Conservation (phyloP, 495 filamentous ascomycete genomes). For the Acidiella bohemica region DNA sequence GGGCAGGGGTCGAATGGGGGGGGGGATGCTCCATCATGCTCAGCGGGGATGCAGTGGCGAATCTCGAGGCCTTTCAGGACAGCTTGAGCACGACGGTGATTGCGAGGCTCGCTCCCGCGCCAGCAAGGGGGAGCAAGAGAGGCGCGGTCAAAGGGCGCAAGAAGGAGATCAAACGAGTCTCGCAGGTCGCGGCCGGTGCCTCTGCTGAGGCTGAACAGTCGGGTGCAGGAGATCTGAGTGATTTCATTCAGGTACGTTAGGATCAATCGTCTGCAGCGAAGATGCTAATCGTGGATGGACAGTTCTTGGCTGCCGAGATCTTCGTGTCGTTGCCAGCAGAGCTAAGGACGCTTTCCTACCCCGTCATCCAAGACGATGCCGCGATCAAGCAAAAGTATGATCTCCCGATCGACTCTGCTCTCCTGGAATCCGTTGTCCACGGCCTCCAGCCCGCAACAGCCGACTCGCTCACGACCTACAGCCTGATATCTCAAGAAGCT, state of each 20-base stretch:
- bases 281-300: not conserved
- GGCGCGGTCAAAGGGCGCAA: slow-evolving; percentile 32
- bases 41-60: slow-evolving; percentile 35
- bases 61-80: slow-evolving; percentile 60
- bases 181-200: slow-evolving; percentile 9
- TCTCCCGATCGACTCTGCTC: slow-evolving; percentile 34
- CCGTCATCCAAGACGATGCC: slow-evolving; percentile 36
- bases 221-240: slow-evolving; percentile 54
- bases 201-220: slow-evolving; percentile 11
- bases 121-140: slow-evolving; percentile 26
- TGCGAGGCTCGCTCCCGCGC: slow-evolving; percentile 36
- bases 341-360: slow-evolving; percentile 49
- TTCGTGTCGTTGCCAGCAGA: slow-evolving; percentile 48
- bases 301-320: slow-evolving; percentile 59
- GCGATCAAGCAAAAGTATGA: slow-evolving; percentile 38
- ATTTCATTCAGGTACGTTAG: slow-evolving; percentile 50
- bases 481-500: slow-evolving; percentile 33
- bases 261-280: not conserved
- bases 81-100: slow-evolving; percentile 47
- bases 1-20: no score
- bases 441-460: slow-evolving; percentile 37
- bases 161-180: slow-evolving; percentile 28
- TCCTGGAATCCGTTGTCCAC: slow-evolving; percentile 31
- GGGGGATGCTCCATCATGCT: no score
- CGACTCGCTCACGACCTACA: slow-evolving; percentile 53